phyloP scores from a whole-genome alignment of 352 stramenopile species.

The Globisporangium carolinianum region DNA sequence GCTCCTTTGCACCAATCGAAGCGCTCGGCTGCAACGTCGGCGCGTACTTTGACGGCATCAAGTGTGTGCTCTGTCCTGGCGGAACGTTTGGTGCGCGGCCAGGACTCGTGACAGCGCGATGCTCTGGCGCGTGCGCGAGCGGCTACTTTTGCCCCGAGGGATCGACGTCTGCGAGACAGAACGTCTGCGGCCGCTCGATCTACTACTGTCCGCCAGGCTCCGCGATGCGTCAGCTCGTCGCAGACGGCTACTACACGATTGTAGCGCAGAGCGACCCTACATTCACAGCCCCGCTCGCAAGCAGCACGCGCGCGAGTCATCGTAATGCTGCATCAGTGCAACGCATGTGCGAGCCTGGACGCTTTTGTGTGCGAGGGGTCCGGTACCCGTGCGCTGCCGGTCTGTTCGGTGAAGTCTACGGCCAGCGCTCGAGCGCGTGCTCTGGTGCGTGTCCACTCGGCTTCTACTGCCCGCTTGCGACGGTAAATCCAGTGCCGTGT shows the following conservation, averaged over 20 bases:
- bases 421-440: constrained; percentile 25
- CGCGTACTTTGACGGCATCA: constrained; percentile 31
- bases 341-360: constrained; percentile 47
- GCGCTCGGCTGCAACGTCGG: constrained; percentile 36
- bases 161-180: constrained; percentile 45
- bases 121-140: constrained; percentile 38
- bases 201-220: constrained; percentile 58
- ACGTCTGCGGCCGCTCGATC: constrained; percentile 34
- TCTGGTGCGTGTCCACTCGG: constrained; percentile 36
- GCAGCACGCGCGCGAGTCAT: not conserved
- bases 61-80: constrained; percentile 39
- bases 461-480: constrained; percentile 50
- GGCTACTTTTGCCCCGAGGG: constrained; percentile 57
- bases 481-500: constrained; percentile 35
- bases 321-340: constrained; percentile 6
- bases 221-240: constrained; percentile 27
- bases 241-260: constrained; percentile 50
- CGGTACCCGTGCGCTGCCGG: constrained; percentile 43
- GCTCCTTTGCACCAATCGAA: not conserved
- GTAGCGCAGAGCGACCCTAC: constrained; percentile 15
- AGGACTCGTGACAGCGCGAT: constrained; percentile 26
- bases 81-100: constrained; percentile 36
- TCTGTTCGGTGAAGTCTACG: constrained; percentile 30
- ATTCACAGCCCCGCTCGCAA: not conserved
- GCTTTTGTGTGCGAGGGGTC: constrained; percentile 55